These are phyloP conservation scores for Potentilla sterilis DNA, from an alignment of 306 rosid species.

Conservation along the genomic window DNA sequence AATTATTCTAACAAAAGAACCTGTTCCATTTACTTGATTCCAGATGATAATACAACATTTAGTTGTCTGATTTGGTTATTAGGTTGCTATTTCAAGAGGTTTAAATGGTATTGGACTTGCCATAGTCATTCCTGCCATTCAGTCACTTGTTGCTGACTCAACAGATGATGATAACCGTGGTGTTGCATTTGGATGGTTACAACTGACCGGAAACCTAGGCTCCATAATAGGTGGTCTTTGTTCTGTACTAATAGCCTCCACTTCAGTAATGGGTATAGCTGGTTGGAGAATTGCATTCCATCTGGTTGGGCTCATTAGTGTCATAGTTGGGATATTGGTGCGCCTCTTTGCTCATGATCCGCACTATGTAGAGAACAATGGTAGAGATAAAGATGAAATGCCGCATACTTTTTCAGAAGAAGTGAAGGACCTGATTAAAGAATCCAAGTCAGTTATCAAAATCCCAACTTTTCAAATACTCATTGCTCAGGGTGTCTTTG, in stretches of 20 bases:
- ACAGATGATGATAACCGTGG: constrained; percentile 74
- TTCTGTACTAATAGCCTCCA: constrained; percentile 67
- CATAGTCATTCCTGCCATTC: constrained; percentile 76
- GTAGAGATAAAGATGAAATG: constrained; percentile 19
- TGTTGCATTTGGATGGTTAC: constrained; percentile 77
- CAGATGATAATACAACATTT: constrained; percentile 4
- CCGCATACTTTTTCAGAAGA: constrained; percentile 37
- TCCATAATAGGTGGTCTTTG: constrained; percentile 70
- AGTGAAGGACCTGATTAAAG: constrained; percentile 49
- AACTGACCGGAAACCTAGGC: constrained; percentile 60
- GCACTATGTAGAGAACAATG: constrained; percentile 33
- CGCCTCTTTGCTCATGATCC: constrained; percentile 73
- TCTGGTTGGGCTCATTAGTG: constrained; percentile 68
- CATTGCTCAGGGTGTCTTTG: constrained; percentile 90
- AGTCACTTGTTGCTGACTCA: constrained; percentile 80
- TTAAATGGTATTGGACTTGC: constrained; percentile 91
- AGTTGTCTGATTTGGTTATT: constrained; percentile 12
- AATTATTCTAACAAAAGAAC: neutral
- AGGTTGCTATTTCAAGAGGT: constrained; percentile 92
- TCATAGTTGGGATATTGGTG: constrained; percentile 57
- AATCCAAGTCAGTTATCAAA: constrained; percentile 58
- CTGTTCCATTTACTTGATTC: neutral
- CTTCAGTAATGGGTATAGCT: constrained; percentile 59
- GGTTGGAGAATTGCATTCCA: constrained; percentile 93
- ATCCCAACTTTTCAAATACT: constrained; percentile 82